Conservation (phyloP, 2,329 filamentous ascomycete species). For the Pyrenochaeta sp. region DNA sequence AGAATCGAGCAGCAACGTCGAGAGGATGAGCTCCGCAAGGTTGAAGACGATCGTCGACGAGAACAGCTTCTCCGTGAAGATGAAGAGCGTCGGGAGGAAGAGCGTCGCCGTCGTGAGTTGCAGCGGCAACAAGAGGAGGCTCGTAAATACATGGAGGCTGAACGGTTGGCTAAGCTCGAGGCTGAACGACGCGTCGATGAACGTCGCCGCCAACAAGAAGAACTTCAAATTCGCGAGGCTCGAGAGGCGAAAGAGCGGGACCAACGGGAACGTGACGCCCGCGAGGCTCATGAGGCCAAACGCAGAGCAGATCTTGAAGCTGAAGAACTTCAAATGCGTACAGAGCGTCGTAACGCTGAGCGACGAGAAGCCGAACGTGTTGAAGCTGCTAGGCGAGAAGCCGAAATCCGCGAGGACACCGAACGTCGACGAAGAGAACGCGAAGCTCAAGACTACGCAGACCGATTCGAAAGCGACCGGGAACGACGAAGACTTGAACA, state of each 20-base stretch:
- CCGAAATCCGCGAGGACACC: conserved; percentile 34
- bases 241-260: conserved; percentile 39
- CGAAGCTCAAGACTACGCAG: conserved; percentile 30
- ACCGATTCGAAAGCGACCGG: conserved; percentile 32
- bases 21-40: conserved; percentile 15
- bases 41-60: conserved; percentile 28
- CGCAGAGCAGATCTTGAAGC: conserved; percentile 28
- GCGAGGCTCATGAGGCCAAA: conserved; percentile 38
- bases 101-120: conserved; percentile 29
- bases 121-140: conserved; percentile 39
- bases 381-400: conserved; percentile 36
- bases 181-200: conserved; percentile 33
- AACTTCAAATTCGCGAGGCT: conserved; percentile 36
- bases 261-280: conserved; percentile 34
- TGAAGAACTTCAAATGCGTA: conserved; percentile 35
- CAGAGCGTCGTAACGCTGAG: conserved; percentile 34
- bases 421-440: conserved; percentile 35
- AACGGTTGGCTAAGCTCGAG: conserved; percentile 37
- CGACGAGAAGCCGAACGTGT: conserved; percentile 34
- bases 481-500: conserved; percentile 34
- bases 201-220: conserved; percentile 34
- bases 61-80: conserved; percentile 30
- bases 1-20: conserved; percentile 16
- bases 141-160: conserved; percentile 33
- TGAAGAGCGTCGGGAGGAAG: conserved; percentile 26